Evolutionary conservation across 1,284 basidiomycete genomes (phyloP), one percentile per base, ranked within the genome.

Genomic region (Microbotryomycetes sp.): DNA sequence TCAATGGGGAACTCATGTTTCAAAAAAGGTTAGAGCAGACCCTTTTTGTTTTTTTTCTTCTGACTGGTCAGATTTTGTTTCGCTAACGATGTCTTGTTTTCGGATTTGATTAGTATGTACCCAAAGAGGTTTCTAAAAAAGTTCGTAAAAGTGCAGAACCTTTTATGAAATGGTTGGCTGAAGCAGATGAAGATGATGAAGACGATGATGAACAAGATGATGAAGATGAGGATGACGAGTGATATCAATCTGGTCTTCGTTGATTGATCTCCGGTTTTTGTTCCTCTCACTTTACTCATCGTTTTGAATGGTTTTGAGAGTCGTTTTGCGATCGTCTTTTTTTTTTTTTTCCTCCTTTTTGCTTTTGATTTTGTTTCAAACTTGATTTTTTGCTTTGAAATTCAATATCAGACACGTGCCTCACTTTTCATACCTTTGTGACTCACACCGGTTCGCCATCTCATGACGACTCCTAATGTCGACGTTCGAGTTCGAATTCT

Each of bases 1-100:
- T 54, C 85, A 92, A 69, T 98, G 93, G 93, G 93, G 92, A 31
- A 97, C 90, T 6, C 94, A 97, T 73, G 92, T 96, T 71, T 90
- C 87, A 78, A 96, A 91, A 81, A 97, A 69, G 49, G 64, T 63
- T 32, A 28, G 56, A 58, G 30, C 5, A 30, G 3, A n/a, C 7
- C 19, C 15, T n/a, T 16, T 22, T 25, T 48, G 6, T 36, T 22
- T 54, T 56, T 52, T 15, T 22, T 6, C 25, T 45, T 59, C 32
- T 6, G 25, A 51, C 23, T 16, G 1, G 1, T 9, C 16, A 14
- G 14, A 3, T 45, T 36, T 28, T 25, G 7, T 47, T 6, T n/a
- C n/a, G n/a, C 71, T 90, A 45, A 53, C 26, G 49, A 58, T 45
- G 58, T 36, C 30, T 23, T 29, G 15, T n/a, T 42, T 16, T 1